Conservation (phyloP, 2,329 filamentous ascomycete species). For the Pseudogymnoascus verrucosus region DNA sequence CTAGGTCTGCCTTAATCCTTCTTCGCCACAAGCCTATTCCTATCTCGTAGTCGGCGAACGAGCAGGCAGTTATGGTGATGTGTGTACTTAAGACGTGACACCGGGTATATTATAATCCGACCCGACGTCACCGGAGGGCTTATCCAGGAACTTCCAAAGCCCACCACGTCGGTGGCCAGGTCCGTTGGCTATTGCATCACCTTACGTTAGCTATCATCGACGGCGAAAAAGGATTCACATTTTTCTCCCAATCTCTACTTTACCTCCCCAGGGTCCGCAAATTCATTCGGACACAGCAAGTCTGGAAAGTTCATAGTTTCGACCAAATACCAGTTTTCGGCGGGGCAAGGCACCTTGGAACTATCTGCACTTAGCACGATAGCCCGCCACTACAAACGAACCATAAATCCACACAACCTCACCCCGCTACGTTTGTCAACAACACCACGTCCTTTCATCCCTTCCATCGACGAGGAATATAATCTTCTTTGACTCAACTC, state of each 20-base stretch:
- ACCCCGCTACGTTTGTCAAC: neutral
- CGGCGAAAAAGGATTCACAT: neutral
- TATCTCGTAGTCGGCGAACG: neutral
- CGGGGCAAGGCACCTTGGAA: neutral
- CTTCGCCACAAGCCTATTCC: conserved; percentile 5
- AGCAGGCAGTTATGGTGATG: conserved; percentile 2
- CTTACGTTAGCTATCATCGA: neutral
- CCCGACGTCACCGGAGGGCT: conserved; percentile 3
- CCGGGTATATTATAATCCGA: neutral
- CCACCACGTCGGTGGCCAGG: neutral
- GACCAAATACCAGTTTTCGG: neutral
- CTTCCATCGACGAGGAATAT: neutral
- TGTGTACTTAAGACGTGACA: neutral
- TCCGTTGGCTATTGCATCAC: neutral
- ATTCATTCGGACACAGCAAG: neutral
- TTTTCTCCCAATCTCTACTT: neutral
- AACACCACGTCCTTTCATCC: neutral
- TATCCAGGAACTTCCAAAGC: conserved; percentile 6
- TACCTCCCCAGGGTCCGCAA: neutral
- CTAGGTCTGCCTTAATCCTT: neutral
- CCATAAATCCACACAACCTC: neutral
- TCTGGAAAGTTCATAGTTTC: neutral
- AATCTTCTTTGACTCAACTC: neutral
- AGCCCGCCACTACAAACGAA: conserved; percentile 5
- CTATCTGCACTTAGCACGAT: conserved; percentile 4